phyloP scores from a whole-genome alignment of 768 basidiomycete species.

The Tricholoma flavovirens region DNA sequence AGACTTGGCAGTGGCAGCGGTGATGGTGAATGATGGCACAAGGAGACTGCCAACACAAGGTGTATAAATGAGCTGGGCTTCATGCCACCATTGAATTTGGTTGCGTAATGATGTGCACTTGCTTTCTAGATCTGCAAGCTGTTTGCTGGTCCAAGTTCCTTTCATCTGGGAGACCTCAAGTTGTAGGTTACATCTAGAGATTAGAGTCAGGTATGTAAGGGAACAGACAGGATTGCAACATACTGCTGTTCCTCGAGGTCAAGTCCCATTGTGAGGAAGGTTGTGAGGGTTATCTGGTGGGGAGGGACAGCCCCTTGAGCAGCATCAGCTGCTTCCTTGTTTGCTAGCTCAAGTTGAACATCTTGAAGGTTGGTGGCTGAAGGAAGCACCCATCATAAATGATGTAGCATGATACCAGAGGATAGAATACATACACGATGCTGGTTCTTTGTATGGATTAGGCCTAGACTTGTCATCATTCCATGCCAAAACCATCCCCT shows the following conservation, averaged over 20 bases:
- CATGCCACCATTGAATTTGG: conserved; percentile 4
- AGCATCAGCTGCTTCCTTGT: not conserved
- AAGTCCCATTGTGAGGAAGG: no score
- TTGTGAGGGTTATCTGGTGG: not conserved
- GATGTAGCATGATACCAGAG: no score
- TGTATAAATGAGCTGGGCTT: conserved; percentile 1
- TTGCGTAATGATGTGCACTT: not conserved
- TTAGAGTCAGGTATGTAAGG: not conserved
- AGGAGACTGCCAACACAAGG: conserved; percentile 2
- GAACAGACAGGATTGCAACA: not conserved
- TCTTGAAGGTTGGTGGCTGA: conserved; percentile 3
- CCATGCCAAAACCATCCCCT: not conserved
- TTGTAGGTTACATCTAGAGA: not conserved
- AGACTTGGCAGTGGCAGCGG: not conserved
- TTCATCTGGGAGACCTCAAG: not conserved
- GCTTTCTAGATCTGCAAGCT: not conserved
- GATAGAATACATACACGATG: no score
- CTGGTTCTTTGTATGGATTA: no score
- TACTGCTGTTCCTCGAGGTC: conserved; percentile 8
- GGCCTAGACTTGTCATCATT: not conserved
- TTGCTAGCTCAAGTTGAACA: not conserved
- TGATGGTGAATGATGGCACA: not conserved
- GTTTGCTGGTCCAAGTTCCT: not conserved
- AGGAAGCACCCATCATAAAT: not conserved
- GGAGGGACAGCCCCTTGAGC: not conserved